Evolutionary conservation across 208 protist species (phyloP).

Genomic region (Leishmania turanica): DNA sequence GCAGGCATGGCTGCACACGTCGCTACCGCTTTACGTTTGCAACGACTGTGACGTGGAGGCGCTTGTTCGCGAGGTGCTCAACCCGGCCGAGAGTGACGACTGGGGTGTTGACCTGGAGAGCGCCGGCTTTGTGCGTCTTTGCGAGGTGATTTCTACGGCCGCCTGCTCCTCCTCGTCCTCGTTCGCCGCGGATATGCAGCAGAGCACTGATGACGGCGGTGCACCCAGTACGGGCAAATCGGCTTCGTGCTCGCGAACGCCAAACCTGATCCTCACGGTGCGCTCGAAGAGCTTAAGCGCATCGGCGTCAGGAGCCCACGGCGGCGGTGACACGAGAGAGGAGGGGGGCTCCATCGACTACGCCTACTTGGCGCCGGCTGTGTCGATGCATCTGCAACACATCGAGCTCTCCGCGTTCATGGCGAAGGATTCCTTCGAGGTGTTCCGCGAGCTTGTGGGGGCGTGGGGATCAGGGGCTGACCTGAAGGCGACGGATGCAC

Average conservation of each 20-base stretch:
- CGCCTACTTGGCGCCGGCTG: constrained; percentile 13
- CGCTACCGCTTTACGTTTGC: constrained; percentile 37
- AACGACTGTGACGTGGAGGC: constrained; percentile 44
- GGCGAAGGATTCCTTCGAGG: constrained; percentile 56
- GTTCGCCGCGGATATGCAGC: background rate
- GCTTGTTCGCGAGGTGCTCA: constrained; percentile 29
- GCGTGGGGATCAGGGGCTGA: constrained; percentile 37
- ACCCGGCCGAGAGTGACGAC: constrained; percentile 31
- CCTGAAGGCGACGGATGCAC: constrained; percentile 39
- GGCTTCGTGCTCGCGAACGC: background rate
- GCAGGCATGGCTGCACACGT: constrained; percentile 28
- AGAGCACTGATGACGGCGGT: background rate
- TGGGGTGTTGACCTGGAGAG: constrained; percentile 38
- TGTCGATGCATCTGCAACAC: constrained; percentile 46
- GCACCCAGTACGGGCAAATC: background rate
- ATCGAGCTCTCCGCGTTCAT: constrained; percentile 52
- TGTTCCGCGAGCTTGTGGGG: constrained; percentile 35
- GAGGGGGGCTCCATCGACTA: background rate
- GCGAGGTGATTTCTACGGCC: constrained; percentile 31
- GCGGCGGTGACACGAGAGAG: background rate
- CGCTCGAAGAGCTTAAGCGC: background rate
- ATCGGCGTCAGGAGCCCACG: background rate
- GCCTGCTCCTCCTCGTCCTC: constrained; percentile 1
- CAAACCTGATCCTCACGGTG: constrained; percentile 11
- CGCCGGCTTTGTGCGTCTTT: constrained; percentile 37